Evolutionary conservation across 306 rosid species (phyloP).

Genomic region (Oxytropis ochrocephala): DNA sequence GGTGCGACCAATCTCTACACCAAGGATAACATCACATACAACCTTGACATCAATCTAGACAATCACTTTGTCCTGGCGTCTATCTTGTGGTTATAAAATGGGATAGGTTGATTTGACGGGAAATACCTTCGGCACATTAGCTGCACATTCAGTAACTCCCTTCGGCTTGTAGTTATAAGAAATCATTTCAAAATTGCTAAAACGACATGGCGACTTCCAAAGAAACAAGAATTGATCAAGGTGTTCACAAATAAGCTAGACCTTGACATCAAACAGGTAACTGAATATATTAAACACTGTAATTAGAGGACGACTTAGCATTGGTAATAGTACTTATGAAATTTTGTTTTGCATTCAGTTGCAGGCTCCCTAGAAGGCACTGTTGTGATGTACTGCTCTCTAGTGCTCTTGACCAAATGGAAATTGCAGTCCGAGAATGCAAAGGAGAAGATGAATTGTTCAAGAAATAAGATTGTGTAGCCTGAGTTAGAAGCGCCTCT

Average conservation of each 20-base stretch:
- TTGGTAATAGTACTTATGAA: no score
- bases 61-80: no score
- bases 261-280: constrained; percentile 57
- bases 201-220: constrained; percentile 34
- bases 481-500: neutral
- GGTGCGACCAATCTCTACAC: no score
- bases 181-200: constrained; percentile 50
- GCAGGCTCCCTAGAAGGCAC: constrained; percentile 87
- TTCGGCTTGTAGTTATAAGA: constrained; percentile 46
- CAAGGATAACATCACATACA: no score
- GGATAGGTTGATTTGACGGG: constrained; percentile 67
- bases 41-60: no score
- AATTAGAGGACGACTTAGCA: neutral
- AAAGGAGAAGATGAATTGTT: constrained; percentile 44
- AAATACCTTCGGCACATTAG: constrained; percentile 62
- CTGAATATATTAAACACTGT: neutral
- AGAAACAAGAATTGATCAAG: constrained; percentile 49
- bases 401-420: constrained; percentile 35
- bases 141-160: constrained; percentile 76
- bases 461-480: no score
- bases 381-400: constrained; percentile 77
- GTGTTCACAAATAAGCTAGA: constrained; percentile 58
- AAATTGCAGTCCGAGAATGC: constrained; percentile 73
- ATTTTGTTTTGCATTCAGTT: constrained; percentile 43
- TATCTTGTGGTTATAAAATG: constrained; percentile 13